Base-by-base conservation (phyloP, 2,329 filamentous ascomycete genomes). In the Leptosphaerulina australis region DNA sequence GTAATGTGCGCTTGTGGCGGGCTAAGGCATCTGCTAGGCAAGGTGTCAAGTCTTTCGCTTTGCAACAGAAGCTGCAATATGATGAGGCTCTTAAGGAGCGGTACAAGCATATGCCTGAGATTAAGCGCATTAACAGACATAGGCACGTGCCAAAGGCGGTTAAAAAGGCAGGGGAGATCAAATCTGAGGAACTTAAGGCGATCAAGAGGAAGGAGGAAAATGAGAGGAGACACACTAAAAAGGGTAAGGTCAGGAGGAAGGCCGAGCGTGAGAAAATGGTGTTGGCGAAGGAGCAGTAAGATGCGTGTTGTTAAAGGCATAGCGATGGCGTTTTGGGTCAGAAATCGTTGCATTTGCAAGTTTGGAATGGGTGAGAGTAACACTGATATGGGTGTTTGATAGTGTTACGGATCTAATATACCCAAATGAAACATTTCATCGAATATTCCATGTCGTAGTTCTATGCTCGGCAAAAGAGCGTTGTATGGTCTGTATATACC, bases 111-210 rank as follows among this genome's bases (percentile, higher is more conserved):
- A 97, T 99, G 92, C 94, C 94, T 39, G 93, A 99, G 76, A 89
- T 99, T 62, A 84, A 86, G 64, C 84, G 95, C 45, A 99, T 99
- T 73, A 87, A 87, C 66, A 83, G 91, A 43, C 94, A 99, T 74
- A 85, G 94, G 56, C 94, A 97, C 75, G 77, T 97, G 55, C 94
- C 94, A 15, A 90, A 91, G 80, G 85, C 91, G 49, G 85, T 97
- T 60, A 97, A 96, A 86, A 97, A 97, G 83, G 93, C 93, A 3
- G 86, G 83, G 38, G 89, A 96, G 79, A 97, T 97, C 76, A 99
- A 99, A 84, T 78, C 78, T 50, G 91, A 95, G 69, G 94, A 97
- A 74, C 74, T 97, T 64, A 86, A 85, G 74, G 84, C 90, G 25
- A 88, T 97, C 72, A 96, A 96, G 84, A 82, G 90, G 64, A 86